Conservation (phyloP, 2,329 filamentous ascomycete species). For the Cladosporium sp. region DNA sequence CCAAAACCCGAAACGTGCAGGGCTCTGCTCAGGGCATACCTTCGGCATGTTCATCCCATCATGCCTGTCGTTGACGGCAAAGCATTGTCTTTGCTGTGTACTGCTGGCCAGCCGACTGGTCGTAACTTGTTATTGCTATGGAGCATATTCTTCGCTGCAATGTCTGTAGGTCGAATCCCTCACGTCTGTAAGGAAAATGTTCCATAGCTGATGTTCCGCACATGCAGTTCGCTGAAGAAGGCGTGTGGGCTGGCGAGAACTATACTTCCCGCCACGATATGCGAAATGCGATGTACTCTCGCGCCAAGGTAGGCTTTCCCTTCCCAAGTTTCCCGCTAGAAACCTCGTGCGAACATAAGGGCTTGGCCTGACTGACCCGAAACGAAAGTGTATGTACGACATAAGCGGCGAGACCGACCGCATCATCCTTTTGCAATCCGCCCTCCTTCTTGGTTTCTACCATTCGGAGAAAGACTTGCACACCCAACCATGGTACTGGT, state of each 20-base stretch:
- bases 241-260: background rate
- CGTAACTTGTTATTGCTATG: conserved; percentile 16
- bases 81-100: conserved; percentile 14
- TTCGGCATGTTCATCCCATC: conserved; percentile 16
- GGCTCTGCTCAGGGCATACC: conserved; percentile 11
- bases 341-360: too few species aligned
- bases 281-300: conserved; percentile 13
- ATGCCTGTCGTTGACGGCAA: conserved; percentile 15
- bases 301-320: conserved; percentile 6
- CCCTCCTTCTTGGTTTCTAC: conserved; percentile 14
- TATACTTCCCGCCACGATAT: conserved; percentile 11
- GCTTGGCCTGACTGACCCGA: too few species aligned
- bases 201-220: too few species aligned
- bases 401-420: conserved; percentile 14
- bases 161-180: conserved; percentile 4
- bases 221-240: too few species aligned
- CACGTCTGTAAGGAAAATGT: too few species aligned
- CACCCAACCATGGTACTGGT: conserved; percentile 18
- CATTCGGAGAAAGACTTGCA: conserved; percentile 15
- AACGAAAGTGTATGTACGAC: conserved; percentile 14
- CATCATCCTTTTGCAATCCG: conserved; percentile 13
- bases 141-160: conserved; percentile 18
- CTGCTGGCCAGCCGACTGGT: conserved; percentile 6
- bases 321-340: too few species aligned
- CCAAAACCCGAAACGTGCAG: conserved; percentile 3